Evolutionary conservation across 2,329 filamentous ascomycete species (phyloP).

Genomic region (Ophiocordyceps unilateralis): DNA sequence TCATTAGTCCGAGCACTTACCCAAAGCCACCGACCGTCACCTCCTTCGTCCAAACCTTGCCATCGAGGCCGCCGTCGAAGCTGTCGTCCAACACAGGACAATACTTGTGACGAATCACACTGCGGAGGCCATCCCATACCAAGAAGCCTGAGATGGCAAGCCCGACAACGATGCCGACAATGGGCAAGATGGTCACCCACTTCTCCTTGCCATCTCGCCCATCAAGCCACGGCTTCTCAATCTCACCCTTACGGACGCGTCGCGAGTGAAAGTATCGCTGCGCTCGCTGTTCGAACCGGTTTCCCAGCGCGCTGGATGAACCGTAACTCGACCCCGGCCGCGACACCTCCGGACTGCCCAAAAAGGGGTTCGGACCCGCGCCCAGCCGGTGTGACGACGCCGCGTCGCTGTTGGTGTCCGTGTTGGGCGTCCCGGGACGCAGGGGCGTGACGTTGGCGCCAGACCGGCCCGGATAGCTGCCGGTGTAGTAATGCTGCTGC

Average conservation of each 20-base stretch:
- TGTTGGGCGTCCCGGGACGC: conserved; percentile 24
- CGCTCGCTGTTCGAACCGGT: conserved; percentile 18
- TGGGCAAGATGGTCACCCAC: conserved; percentile 68
- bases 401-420: conserved; percentile 19
- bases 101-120: conserved; percentile 59
- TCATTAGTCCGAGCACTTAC: no score
- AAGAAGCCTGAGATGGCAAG: conserved; percentile 51
- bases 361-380: conserved; percentile 24
- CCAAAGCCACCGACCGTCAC: conserved; percentile 60
- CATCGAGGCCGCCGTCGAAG: conserved; percentile 41
- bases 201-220: conserved; percentile 64
- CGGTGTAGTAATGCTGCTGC: background rate
- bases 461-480: conserved; percentile 11
- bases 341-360: conserved; percentile 24
- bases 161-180: conserved; percentile 54
- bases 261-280: conserved; percentile 57
- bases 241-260: conserved; percentile 51
- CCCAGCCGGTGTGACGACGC: conserved; percentile 15
- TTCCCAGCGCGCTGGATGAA: conserved; percentile 22
- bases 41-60: conserved; percentile 54
- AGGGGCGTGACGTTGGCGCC: conserved; percentile 19
- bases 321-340: conserved; percentile 30
- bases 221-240: conserved; percentile 63
- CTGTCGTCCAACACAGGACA: conserved; percentile 50
- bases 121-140: conserved; percentile 56